phyloP scores from a whole-genome alignment of 768 basidiomycete species.

The Leucogyrophana mollusca region DNA sequence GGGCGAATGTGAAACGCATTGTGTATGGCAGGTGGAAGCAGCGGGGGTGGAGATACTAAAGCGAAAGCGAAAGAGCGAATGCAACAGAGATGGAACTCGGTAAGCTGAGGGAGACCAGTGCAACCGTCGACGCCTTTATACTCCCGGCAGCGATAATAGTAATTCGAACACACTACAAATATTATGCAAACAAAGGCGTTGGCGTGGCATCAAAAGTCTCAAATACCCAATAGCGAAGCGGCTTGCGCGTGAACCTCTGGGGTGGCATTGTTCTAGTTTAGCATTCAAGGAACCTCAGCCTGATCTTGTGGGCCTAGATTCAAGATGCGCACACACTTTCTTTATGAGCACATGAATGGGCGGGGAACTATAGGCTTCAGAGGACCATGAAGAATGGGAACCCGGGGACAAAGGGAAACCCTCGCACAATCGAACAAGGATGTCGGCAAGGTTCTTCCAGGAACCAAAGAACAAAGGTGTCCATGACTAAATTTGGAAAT shows the following conservation, averaged over 20 bases:
- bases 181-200: slow-evolving; percentile 5
- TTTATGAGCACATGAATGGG: neutral
- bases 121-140: slow-evolving; percentile 1
- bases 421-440: slow-evolving; percentile 3
- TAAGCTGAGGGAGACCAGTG: slow-evolving; percentile 35
- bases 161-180: slow-evolving; percentile 1
- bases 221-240: slow-evolving; percentile 2
- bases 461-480: slow-evolving; percentile 3
- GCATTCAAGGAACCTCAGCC: no score
- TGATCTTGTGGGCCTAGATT: slow-evolving; percentile 1
- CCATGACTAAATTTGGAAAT: neutral
- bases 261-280: slow-evolving; percentile 7
- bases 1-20: slow-evolving; percentile 17
- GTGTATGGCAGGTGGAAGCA: slow-evolving; percentile 1
- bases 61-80: neutral
- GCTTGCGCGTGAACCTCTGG: neutral
- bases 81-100: slow-evolving; percentile 16
- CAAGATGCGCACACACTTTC: neutral
- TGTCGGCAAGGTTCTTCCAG: slow-evolving; percentile 1
- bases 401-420: slow-evolving; percentile 10
- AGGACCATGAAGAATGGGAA: slow-evolving; percentile 1
- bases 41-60: slow-evolving; percentile 6
- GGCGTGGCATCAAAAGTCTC: neutral
- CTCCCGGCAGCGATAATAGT: neutral
- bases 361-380: neutral